Evolutionary conservation across 2,329 filamentous ascomycete species (phyloP).

Genomic region (Aureobasidium sp.): DNA sequence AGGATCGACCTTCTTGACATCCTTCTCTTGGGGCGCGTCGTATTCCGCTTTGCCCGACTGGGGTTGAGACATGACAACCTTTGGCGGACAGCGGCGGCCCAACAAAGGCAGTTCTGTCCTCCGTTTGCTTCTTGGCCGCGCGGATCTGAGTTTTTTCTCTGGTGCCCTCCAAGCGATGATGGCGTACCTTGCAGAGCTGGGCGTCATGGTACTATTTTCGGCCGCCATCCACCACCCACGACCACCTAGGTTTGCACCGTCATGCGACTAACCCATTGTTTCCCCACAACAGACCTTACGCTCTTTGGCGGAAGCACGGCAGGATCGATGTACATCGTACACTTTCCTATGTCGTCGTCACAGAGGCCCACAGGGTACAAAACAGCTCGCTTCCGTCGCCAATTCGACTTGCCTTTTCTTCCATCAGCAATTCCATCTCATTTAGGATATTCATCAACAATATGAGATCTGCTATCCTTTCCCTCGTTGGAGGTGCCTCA

Average conservation of each 20-base stretch:
- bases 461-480: conserved; percentile 16
- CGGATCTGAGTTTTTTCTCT: conserved; percentile 8
- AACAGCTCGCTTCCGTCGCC: conserved; percentile 8
- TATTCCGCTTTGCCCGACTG: conserved; percentile 1
- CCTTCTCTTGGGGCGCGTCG: neutral
- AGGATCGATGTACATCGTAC: conserved; percentile 5
- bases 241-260: neutral
- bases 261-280: conserved; percentile 13
- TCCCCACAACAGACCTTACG: conserved; percentile 11
- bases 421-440: neutral
- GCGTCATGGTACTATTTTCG: conserved; percentile 15
- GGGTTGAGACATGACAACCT: conserved; percentile 2
- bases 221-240: neutral
- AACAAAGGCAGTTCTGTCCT: conserved; percentile 9
- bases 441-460: conserved; percentile 4
- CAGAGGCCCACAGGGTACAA: conserved; percentile 12
- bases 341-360: conserved; percentile 11
- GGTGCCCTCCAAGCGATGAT: conserved; percentile 8
- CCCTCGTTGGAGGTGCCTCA: conserved; percentile 34
- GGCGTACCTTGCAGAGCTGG: conserved; percentile 10
- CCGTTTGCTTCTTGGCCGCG: neutral
- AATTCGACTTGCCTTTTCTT: neutral
- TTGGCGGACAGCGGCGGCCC: conserved; percentile 10
- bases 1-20: conserved; percentile 1
- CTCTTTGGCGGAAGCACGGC: conserved; percentile 10